phyloP scores from a whole-genome alignment of 2,329 filamentous ascomycete species.

The Aspergillus texensis region DNA sequence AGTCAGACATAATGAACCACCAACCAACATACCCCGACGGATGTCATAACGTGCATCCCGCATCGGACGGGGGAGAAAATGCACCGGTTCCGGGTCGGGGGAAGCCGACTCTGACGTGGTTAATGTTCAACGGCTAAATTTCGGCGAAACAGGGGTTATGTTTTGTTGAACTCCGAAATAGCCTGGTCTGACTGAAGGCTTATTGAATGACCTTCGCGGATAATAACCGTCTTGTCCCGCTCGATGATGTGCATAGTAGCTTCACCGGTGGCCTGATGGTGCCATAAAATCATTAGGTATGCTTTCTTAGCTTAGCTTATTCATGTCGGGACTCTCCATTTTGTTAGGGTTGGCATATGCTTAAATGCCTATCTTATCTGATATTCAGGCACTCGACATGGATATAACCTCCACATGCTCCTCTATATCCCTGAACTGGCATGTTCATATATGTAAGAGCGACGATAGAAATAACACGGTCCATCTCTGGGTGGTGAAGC shows the following conservation, averaged over 20 bases:
- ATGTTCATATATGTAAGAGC: neutral
- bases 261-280: neutral
- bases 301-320: neutral
- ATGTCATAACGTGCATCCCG: too few relatives aligned
- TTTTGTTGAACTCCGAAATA: neutral
- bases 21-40: too few relatives aligned
- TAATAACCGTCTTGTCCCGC: neutral
- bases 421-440: neutral
- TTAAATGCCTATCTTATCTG: neutral
- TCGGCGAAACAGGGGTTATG: neutral
- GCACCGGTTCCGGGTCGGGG: neutral
- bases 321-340: neutral
- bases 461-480: neutral
- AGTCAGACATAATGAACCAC: too few relatives aligned
- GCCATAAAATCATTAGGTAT: neutral
- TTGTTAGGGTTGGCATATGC: neutral
- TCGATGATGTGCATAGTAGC: neutral
- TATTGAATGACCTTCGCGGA: neutral
- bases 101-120: neutral
- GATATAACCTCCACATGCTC: neutral
- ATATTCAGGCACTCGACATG: slow-evolving; percentile 1
- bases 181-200: neutral
- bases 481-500: neutral
- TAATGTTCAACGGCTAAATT: neutral
- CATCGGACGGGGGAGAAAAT: neutral